Percentiles rank a stretch among this genome's conserved stretches.
Evolutionary conservation across 192 early-diverging fungal species (phyloP).

Genomic region (Coemansia sp.): DNA sequence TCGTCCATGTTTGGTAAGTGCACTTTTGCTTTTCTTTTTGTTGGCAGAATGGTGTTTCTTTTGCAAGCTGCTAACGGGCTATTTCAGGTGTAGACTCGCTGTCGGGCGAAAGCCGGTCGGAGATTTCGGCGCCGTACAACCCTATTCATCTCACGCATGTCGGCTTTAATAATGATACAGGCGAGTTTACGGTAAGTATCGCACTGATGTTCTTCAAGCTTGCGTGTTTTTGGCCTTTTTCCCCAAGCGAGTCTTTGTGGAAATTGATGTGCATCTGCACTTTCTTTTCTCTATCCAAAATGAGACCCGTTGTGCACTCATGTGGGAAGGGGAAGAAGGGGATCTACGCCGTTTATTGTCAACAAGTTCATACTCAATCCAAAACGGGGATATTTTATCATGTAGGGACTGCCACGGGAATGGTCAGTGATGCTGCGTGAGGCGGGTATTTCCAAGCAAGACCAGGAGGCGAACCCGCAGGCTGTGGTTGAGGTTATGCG

Average conservation of each 20-base stretch:
- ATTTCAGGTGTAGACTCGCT: conserved; percentile 54
- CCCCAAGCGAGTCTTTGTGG: conserved; percentile 11
- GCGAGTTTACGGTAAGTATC: conserved; percentile 81
- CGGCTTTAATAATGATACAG: conserved; percentile 94
- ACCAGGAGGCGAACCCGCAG: conserved; percentile 97
- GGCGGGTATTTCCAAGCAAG: conserved; percentile 95
- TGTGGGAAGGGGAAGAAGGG: not conserved
- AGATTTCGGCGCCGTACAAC: conserved; percentile 94
- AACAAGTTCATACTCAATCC: conserved; percentile 5
- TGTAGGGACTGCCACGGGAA: conserved; percentile 88
- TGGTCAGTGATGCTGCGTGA: conserved; percentile 91
- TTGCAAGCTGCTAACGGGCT: not conserved
- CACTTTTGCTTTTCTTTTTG: not conserved
- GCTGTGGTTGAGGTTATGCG: conserved; percentile 96
- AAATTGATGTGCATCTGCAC: conserved; percentile 16
- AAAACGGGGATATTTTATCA: not conserved
- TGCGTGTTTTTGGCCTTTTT: not conserved
- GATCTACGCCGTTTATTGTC: conserved; percentile 2
- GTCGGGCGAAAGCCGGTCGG: conserved; percentile 71
- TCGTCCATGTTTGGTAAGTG: conserved; percentile 56
- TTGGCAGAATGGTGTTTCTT: not conserved
- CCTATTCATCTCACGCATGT: conserved; percentile 97
- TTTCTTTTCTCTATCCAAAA: not conserved
- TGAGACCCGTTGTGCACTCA: not conserved
- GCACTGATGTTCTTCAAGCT: not conserved